phyloP scores from a whole-genome alignment of 805 yeast genomes.

The Suhomyces xylopsoci region DNA sequence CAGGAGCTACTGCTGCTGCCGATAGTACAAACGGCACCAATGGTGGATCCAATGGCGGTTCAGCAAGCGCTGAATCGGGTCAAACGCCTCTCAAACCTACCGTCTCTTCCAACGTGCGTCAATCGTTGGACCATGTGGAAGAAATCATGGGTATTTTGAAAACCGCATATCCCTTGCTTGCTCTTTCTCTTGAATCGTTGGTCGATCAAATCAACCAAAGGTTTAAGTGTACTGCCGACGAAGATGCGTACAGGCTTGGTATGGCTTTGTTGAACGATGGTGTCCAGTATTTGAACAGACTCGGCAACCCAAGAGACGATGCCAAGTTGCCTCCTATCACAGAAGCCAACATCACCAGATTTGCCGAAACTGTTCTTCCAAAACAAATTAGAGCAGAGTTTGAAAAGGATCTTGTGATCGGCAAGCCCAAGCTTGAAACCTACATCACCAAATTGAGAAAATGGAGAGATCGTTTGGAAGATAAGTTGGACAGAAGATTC shows the following conservation, averaged over 20 bases:
- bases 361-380: slow-evolving; percentile 91
- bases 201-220: slow-evolving; percentile 94
- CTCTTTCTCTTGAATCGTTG: slow-evolving; percentile 87
- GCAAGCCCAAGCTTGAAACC: slow-evolving; percentile 84
- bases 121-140: slow-evolving; percentile 90
- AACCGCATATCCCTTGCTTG: slow-evolving; percentile 92
- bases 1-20: neutral
- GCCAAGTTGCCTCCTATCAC: slow-evolving; percentile 88
- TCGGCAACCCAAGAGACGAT: slow-evolving; percentile 83
- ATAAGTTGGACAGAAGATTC: slow-evolving; percentile 82
- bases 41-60: neutral
- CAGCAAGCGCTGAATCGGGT: neutral
- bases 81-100: neutral
- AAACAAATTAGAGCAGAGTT: slow-evolving; percentile 85
- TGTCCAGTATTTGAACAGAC: slow-evolving; percentile 80
- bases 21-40: neutral
- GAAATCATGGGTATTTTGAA: slow-evolving; percentile 93
- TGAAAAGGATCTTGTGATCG: slow-evolving; percentile 82
- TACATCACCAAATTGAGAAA: slow-evolving; percentile 78
- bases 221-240: slow-evolving; percentile 91
- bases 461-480: slow-evolving; percentile 93
- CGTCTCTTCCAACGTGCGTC: slow-evolving; percentile 36
- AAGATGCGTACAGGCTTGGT: slow-evolving; percentile 90
- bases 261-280: slow-evolving; percentile 93
- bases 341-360: slow-evolving; percentile 79